phyloP scores from a whole-genome alignment of 2,329 filamentous ascomycete genomes.

The Phaeosphaeriaceae sp. region DNA sequence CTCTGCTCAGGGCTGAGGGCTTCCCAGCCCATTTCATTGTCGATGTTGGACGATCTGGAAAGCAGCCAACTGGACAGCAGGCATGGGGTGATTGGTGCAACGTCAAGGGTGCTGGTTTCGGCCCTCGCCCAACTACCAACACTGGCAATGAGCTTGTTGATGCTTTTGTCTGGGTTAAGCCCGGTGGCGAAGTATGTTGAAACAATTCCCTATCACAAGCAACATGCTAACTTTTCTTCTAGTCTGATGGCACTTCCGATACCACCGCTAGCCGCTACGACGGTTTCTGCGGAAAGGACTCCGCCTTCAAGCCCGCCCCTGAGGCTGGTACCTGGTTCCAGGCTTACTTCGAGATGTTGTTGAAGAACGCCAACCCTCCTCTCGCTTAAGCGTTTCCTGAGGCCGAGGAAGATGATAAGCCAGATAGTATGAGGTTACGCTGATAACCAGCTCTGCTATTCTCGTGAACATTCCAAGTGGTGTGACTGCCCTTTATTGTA shows the following conservation, averaged over 20 bases:
- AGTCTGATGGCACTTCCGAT: conserved; percentile 54
- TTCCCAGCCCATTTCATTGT: conserved; percentile 63
- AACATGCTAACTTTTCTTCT: conserved; percentile 1
- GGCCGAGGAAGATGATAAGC: neutral
- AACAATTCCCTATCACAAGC: neutral
- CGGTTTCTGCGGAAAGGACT: conserved; percentile 59
- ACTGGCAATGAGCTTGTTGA: conserved; percentile 66
- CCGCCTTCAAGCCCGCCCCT: conserved; percentile 68
- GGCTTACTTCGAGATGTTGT: conserved; percentile 49
- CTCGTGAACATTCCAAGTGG: neutral
- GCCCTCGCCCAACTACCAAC: conserved; percentile 66
- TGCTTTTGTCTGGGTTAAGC: conserved; percentile 75
- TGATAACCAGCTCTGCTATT: conserved; percentile 2
- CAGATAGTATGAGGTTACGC: neutral
- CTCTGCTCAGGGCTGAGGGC: conserved; percentile 54
- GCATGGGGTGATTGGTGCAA: conserved; percentile 74
- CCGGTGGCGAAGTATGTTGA: conserved; percentile 58
- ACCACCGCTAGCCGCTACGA: conserved; percentile 59
- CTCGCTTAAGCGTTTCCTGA: conserved; percentile 16
- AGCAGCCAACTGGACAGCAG: conserved; percentile 63
- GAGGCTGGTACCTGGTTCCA: conserved; percentile 74
- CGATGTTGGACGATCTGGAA: conserved; percentile 64
- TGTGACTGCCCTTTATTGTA: neutral
- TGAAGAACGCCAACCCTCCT: conserved; percentile 44
- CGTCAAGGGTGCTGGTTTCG: conserved; percentile 67